Conservation (phyloP, 106 monocot species). For the Alisma plantagoaquatica region DNA sequence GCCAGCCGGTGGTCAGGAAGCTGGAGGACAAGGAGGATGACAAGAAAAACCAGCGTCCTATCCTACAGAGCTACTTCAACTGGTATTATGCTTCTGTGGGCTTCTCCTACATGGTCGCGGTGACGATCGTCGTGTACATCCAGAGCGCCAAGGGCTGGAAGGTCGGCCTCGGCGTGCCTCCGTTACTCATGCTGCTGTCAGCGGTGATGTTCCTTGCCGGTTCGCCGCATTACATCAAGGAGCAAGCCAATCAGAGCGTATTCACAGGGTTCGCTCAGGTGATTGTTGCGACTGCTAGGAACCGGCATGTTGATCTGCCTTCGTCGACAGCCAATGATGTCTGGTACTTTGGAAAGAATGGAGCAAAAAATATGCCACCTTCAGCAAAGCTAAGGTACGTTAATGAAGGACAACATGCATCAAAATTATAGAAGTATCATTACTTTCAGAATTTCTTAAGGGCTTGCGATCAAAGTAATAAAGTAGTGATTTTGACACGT, state of each 20-base stretch:
- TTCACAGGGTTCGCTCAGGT: conserved; percentile 23
- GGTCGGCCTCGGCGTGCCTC: conserved; percentile 27
- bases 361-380: conserved; percentile 13
- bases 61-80: conserved; percentile 41
- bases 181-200: conserved; percentile 29
- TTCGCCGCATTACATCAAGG: conserved; percentile 24
- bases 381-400: conserved; percentile 29
- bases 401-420: too few species aligned
- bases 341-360: conserved; percentile 24
- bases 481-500: neutral
- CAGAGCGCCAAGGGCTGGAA: conserved; percentile 30
- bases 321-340: neutral
- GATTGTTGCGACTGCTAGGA: conserved; percentile 16
- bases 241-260: conserved; percentile 13
- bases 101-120: conserved; percentile 20
- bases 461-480: neutral
- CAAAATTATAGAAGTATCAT: neutral
- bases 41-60: conserved; percentile 12
- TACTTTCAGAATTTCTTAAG: neutral
- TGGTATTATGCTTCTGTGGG: conserved; percentile 31
- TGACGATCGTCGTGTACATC: conserved; percentile 32
- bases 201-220: conserved; percentile 16
- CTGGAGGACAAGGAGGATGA: too few species aligned
- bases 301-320: conserved; percentile 19
- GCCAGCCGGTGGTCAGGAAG: too few species aligned